phyloP scores from a whole-genome alignment of 306 rosid species.

The Trifolium pratense region DNA sequence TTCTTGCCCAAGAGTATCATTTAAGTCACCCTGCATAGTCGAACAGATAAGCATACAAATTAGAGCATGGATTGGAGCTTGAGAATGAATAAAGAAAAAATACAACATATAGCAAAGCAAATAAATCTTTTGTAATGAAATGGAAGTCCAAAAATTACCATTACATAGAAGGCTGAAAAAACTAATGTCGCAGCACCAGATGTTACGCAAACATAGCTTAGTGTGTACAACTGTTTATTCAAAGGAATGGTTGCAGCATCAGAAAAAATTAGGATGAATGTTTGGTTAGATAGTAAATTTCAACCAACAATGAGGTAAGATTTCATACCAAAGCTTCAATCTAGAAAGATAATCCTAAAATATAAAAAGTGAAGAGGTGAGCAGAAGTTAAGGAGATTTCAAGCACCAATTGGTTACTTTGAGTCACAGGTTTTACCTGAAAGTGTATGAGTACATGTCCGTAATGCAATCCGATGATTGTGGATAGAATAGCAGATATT shows the following conservation, averaged over 20 bases:
- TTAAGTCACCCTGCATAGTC: too few relatives aligned
- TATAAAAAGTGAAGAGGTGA: constrained; percentile 28
- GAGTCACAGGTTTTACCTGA: constrained; percentile 58
- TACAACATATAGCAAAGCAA: too few relatives aligned
- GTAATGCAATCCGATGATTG: constrained; percentile 83
- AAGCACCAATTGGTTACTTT: constrained; percentile 8
- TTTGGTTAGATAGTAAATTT: not conserved
- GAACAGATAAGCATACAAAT: too few relatives aligned
- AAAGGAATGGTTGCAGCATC: constrained; percentile 75
- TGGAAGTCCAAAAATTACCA: constrained; percentile 47
- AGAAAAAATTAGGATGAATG: constrained; percentile 26
- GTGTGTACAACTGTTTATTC: constrained; percentile 80
- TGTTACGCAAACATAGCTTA: constrained; percentile 84
- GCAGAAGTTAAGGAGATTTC: not conserved
- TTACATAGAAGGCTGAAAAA: constrained; percentile 70
- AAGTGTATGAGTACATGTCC: constrained; percentile 82
- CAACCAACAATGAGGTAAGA: constrained; percentile 31
- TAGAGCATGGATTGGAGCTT: too few relatives aligned
- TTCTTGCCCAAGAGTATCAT: too few relatives aligned
- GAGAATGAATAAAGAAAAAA: too few relatives aligned
- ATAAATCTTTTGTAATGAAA: too few relatives aligned
- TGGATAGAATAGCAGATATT: constrained; percentile 80
- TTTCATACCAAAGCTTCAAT: constrained; percentile 76
- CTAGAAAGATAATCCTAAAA: constrained; percentile 74
- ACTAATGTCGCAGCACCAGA: constrained; percentile 88